Conservation (phyloP, 192 early-diverging fungal species). For the Lobulomyces angularis region DNA sequence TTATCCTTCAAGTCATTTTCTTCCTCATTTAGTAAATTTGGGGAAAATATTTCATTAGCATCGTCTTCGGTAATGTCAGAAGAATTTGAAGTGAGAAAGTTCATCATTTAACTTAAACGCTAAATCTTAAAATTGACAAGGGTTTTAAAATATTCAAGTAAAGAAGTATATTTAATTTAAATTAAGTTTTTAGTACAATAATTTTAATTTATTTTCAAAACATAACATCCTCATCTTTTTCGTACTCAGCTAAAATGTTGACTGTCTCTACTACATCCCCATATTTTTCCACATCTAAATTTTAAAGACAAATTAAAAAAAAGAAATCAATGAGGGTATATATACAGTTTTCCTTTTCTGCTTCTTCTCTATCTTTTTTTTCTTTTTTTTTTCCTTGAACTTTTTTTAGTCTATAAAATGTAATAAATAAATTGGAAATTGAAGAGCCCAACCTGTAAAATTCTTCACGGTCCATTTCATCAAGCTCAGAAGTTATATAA, state of each 20-base stretch:
- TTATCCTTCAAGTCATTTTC: too few relatives aligned
- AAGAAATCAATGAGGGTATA: slow-evolving; percentile 4
- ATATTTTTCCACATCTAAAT: background rate
- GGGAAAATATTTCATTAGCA: too few relatives aligned
- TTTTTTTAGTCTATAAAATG: slow-evolving; percentile 69
- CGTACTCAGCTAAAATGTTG: slow-evolving; percentile 37
- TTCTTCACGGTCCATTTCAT: slow-evolving; percentile 98
- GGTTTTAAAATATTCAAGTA: too few relatives aligned
- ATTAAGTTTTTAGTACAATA: too few relatives aligned
- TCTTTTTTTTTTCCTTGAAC: slow-evolving; percentile 98
- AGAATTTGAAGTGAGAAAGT: too few relatives aligned
- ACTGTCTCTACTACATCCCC: slow-evolving; percentile 2
- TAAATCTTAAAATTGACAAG: too few relatives aligned
- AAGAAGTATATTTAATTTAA: too few relatives aligned
- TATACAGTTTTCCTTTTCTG: slow-evolving; percentile 25
- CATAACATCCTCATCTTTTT: slow-evolving; percentile 42
- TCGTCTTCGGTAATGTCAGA: too few relatives aligned
- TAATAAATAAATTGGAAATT: background rate
- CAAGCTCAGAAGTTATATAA: slow-evolving; percentile 90
- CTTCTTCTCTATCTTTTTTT: slow-evolving; percentile 44
- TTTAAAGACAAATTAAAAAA: slow-evolving; percentile 4
- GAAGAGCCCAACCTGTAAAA: slow-evolving; percentile 62
- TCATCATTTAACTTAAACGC: too few relatives aligned
- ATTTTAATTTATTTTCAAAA: slow-evolving; percentile 31
- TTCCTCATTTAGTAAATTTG: too few relatives aligned